Base-by-base conservation (phyloP, 2,329 filamentous ascomycete species). In the Sphaceloma murrayae region DNA sequence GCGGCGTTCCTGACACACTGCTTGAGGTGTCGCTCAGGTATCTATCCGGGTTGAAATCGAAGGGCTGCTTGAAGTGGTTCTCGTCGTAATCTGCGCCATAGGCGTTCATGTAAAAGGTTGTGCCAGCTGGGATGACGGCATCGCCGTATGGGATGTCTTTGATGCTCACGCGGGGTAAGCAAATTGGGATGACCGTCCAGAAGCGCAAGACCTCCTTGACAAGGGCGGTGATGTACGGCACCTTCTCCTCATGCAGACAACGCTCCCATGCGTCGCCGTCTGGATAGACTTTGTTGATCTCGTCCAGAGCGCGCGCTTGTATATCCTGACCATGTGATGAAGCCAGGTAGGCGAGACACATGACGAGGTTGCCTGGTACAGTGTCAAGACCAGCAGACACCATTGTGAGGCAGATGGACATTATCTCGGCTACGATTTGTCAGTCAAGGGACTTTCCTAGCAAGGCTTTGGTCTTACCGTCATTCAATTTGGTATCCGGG, bases 361-460 rank as follows among this genome's bases (percentile, higher is more conserved):
- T 85, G 54, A 86, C 80, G 7, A 89, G 64, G 49, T 87, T 88
- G 8, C 78, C 82, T 0, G 85, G 82, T 1, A 91, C 80, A 0
- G 85, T 91, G 57, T 91, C 85, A 11, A 89, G 73, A 13, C 85
- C 85, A 0, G 82, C 85, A 1, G 80, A 83, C 0, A 89, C 80
- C 75, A 89, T 87, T 17, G 82, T 86, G 17, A 91, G 63, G 58
- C 84, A 85, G 52, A 91, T 85, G 2, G 81, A 84, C 61, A 82
- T 85, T 39, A 88, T 71, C 60, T 88, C 85, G 9, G 75, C 80
- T 82, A 44, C 4, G 3, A 11, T 17, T 14, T 7, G 19, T 36
- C 22, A 40, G 26, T 45, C 32, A 14, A 68, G 29, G 72, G 65
- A 56, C 36, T 61, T 50, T 27, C 61, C 62, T 3, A 62, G 66